Conservation (phyloP, 306 rosid genomes). For the Bauhinia variegata region DNA sequence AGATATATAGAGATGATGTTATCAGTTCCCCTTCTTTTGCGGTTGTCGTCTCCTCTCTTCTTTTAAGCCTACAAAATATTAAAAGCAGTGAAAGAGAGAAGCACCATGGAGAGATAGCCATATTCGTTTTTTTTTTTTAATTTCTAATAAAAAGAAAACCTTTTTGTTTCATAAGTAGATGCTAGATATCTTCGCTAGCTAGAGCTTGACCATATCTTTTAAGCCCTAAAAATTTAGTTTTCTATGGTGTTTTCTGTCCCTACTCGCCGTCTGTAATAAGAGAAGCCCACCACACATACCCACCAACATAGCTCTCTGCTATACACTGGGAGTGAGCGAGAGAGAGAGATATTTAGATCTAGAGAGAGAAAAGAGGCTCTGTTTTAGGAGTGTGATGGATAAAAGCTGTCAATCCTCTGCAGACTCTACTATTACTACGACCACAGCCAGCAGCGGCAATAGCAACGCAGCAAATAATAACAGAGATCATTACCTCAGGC, state of each 20-base stretch:
- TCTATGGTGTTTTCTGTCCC: conserved; percentile 33
- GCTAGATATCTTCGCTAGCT: conserved; percentile 40
- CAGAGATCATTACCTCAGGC: conserved; percentile 65
- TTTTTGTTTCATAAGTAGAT: not conserved
- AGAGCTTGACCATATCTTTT: not conserved
- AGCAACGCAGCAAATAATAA: not conserved
- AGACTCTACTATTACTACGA: conserved; percentile 28
- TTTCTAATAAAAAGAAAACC: not conserved
- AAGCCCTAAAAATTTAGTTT: conserved; percentile 1
- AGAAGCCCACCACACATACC: no score
- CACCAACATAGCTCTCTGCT: conserved; percentile 9
- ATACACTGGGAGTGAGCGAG: no score
- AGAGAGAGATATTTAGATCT: conserved; percentile 2
- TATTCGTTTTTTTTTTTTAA: not conserved
- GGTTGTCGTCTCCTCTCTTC: conserved; percentile 34
- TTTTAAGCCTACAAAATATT: conserved; percentile 31
- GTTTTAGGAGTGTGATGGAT: conserved; percentile 35
- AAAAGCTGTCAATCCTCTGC: conserved; percentile 48
- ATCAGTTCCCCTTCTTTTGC: conserved; percentile 29
- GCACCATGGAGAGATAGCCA: conserved; percentile 7
- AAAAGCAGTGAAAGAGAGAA: conserved; percentile 41
- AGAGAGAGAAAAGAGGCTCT: conserved; percentile 11
- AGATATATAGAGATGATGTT: not conserved
- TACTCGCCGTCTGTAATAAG: conserved; percentile 39
- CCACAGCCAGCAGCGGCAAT: not conserved